phyloP scores from a whole-genome alignment of 129 eudicot species.

The Mikania micrantha region DNA sequence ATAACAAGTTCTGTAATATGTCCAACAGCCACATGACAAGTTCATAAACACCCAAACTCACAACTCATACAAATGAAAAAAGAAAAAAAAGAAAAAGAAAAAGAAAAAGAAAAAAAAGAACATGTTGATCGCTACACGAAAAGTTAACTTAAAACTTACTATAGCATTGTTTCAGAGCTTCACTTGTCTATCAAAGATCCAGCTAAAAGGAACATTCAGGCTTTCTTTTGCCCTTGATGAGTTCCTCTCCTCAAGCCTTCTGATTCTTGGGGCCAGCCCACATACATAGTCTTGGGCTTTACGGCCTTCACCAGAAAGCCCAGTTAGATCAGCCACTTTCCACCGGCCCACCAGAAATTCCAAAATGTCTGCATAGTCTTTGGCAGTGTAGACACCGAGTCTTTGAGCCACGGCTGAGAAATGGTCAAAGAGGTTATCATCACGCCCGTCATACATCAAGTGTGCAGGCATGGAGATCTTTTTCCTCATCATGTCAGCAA shows the following conservation, averaged over 20 bases:
- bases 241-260: constrained; percentile 84
- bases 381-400: constrained; percentile 81
- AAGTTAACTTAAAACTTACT: constrained; percentile 1
- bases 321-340: constrained; percentile 68
- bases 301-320: constrained; percentile 65
- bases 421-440: constrained; percentile 69
- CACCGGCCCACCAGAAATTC: constrained; percentile 78
- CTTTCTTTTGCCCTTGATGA: constrained; percentile 65
- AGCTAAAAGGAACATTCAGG: constrained; percentile 51
- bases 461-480: constrained; percentile 94
- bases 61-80: too few relatives aligned
- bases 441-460: constrained; percentile 84
- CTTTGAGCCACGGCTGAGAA: constrained; percentile 88
- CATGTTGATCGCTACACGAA: constrained; percentile 18
- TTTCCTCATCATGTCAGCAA: constrained; percentile 97
- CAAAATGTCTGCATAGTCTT: constrained; percentile 84
- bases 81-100: neutral
- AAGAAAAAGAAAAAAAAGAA: neutral
- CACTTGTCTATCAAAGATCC: constrained; percentile 70
- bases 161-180: constrained; percentile 50
- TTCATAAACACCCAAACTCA: constrained; percentile 20
- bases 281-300: constrained; percentile 92
- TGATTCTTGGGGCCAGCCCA: constrained; percentile 59
- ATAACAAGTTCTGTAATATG: constrained; percentile 35
- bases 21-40: constrained; percentile 23